Base-by-base conservation (phyloP, 2,329 filamentous ascomycete genomes). In the Botrytis fragariae region DNA sequence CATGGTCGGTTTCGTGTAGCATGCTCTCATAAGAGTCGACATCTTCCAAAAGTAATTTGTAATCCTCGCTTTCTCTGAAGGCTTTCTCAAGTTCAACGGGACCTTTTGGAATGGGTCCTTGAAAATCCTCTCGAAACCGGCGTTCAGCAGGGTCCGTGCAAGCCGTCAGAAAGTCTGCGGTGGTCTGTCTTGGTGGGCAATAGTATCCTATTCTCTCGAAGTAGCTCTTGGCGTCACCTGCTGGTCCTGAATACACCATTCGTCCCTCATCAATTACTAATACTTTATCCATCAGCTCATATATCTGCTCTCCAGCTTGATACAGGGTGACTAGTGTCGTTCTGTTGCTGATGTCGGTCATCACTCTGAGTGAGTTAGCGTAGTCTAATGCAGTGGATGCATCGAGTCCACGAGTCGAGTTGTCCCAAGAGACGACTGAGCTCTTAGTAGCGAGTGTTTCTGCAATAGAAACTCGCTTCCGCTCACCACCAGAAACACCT, bases 341-440 rank as follows among this genome's bases (percentile, higher is more conserved):
- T 12, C 90, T 87, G 76, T 93, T 89, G 79, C 87, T 90, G 74
- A 94, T 88, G 75, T 94, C 91, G 5, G 93, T 95, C 89, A 94
- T 92, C 74, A 91, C 87, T 22, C 90, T 86, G 3, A 92, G 83
- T 0, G 89, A 90, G 73, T 90, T 91, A 16, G 90, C 91, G 77
- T 93, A 95, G 78, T 95, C 92, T 7, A 95, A 85, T 7, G 93
- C 93, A 0, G 92, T 95, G 1, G 90, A 92, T 1, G 92, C 91
- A 79, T 96, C 93, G 0, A 95, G 84, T n/a, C 93, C 93, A 65
- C 93, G 86, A 0, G 92, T 95, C 0, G 89, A 91, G 81, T 95
- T 95, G 77, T 95, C 93, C 91, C 92, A 95, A 57, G 90, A 91
- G 48, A 92, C 89, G 1, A 95, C 90, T 0, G 91, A 90, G 0